Percentiles rank a stretch among this genome's conserved stretches.
Conservation (phyloP, 129 eudicot genomes). For the Calendula officinalis region DNA sequence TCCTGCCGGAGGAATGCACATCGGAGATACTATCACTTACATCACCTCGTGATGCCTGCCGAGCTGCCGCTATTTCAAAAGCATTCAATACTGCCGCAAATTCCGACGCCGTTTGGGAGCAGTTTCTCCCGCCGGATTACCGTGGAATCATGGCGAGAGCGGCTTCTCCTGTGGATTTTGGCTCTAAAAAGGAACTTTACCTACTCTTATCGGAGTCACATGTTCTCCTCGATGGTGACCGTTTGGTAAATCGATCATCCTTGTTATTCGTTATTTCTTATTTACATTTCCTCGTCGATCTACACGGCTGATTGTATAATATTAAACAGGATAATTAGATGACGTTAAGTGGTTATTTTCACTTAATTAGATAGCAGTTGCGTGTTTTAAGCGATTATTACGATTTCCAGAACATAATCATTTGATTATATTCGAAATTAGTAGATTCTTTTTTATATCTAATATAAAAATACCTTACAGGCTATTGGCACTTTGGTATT, state of each 20-base stretch:
- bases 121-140: conserved; percentile 56
- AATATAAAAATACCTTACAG: no score
- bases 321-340: no score
- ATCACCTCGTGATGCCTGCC: conserved; percentile 52
- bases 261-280: not conserved
- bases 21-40: conserved; percentile 49
- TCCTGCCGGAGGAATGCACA: conserved; percentile 55
- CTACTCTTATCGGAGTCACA: conserved; percentile 35
- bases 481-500: no score
- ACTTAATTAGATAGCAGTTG: no score
- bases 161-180: conserved; percentile 18
- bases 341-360: not conserved
- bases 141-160: conserved; percentile 29
- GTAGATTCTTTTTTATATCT: no score
- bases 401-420: no score
- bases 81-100: conserved; percentile 48
- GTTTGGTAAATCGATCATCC: conserved; percentile 26
- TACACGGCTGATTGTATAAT: not conserved
- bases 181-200: conserved; percentile 44
- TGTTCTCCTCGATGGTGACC: conserved; percentile 39
- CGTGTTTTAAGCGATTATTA: no score
- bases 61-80: conserved; percentile 37
- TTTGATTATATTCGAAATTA: no score
- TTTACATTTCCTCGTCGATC: no score
- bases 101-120: conserved; percentile 58